Conservation (phyloP, 1,139 yeast species). For the Taphrina betulina region DNA sequence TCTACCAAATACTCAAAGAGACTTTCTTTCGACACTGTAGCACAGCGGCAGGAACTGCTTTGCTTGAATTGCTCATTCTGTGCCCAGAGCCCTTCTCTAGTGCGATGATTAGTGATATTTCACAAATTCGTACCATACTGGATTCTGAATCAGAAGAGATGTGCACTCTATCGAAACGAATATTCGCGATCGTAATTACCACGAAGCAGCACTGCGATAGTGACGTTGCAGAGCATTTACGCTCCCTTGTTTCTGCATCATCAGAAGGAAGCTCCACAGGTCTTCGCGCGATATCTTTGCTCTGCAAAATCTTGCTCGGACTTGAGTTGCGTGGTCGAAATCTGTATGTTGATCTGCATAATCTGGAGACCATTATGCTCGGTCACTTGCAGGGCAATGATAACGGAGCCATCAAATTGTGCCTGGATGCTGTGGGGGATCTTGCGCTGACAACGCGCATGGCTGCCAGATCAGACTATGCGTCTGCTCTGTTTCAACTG, state of each 20-base stretch:
- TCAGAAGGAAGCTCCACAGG: not conserved
- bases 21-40: not conserved
- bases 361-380: not conserved
- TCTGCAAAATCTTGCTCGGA: constrained; percentile 1
- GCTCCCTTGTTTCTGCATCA: not conserved
- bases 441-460: not conserved
- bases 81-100: not conserved
- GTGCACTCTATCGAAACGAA: not conserved
- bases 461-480: not conserved
- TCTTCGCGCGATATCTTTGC: not conserved
- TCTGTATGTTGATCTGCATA: not conserved
- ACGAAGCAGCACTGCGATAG: not conserved
- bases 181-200: not conserved
- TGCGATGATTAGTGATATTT: not conserved
- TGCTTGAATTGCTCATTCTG: not conserved
- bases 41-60: not conserved
- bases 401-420: too few relatives aligned
- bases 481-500: too few relatives aligned
- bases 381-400: not conserved
- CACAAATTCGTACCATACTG: not conserved
- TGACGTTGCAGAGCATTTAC: not conserved
- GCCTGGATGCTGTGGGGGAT: not conserved
- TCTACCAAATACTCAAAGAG: too few relatives aligned
- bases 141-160: not conserved
- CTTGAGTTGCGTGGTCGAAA: not conserved